Percentiles rank a stretch among this genome's conserved stretches.
These are phyloP conservation scores for Hansenula lynferdii DNA, from an alignment of 1,139 yeast genomes.

Conservation along the genomic window DNA sequence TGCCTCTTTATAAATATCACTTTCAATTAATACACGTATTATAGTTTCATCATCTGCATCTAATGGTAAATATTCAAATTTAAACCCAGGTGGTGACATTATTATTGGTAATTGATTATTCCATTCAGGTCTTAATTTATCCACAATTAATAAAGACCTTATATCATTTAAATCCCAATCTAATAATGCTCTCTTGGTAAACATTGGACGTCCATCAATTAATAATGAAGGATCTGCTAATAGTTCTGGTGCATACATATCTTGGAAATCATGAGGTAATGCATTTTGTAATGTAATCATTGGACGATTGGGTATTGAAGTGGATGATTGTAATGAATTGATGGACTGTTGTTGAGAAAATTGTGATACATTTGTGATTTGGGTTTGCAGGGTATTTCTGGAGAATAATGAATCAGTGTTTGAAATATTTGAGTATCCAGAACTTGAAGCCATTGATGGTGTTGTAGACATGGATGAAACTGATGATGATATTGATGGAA, in stretches of 20 bases:
- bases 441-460: constrained; percentile 4
- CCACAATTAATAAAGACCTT: constrained; percentile 54
- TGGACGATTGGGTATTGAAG: constrained; percentile 5
- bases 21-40: constrained; percentile 40
- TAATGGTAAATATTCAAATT: constrained; percentile 44
- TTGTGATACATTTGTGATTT: constrained; percentile 15
- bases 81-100: constrained; percentile 27
- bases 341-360: constrained; percentile 12
- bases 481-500: constrained; percentile 19
- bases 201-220: constrained; percentile 52
- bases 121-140: constrained; percentile 48
- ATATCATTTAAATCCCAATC: constrained; percentile 66
- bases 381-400: constrained; percentile 2
- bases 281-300: constrained; percentile 32
- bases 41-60: constrained; percentile 43
- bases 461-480: constrained; percentile 8
- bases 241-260: constrained; percentile 52
- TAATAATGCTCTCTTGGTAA: constrained; percentile 51
- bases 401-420: constrained; percentile 2
- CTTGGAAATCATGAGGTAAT: constrained; percentile 42
- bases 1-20: constrained; percentile 58
- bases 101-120: constrained; percentile 42
- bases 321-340: constrained; percentile 8
- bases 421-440: constrained; percentile 5
- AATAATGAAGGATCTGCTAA: constrained; percentile 34